Percentiles rank a stretch among this genome's conserved stretches.
Conservation (phyloP, 2,329 filamentous ascomycete species). For the Cladophialophora yegresii region DNA sequence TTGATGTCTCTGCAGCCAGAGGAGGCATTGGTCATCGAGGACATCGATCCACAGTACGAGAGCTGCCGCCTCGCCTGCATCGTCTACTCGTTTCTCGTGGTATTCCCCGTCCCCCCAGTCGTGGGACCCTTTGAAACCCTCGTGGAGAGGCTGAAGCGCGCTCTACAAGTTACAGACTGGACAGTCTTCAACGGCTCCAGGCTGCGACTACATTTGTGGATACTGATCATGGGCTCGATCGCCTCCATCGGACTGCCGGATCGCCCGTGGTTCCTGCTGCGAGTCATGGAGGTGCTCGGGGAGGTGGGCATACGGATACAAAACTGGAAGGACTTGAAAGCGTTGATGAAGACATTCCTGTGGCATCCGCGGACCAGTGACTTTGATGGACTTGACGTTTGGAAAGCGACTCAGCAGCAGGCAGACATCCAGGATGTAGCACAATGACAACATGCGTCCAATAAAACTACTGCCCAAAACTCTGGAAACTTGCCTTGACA, state of each 20-base stretch:
- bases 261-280: constrained; percentile 41
- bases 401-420: constrained; percentile 12
- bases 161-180: constrained; percentile 34
- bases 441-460: not conserved
- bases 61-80: constrained; percentile 41
- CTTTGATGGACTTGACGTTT: constrained; percentile 18
- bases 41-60: constrained; percentile 40
- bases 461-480: not conserved
- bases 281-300: constrained; percentile 12
- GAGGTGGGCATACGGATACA: not conserved
- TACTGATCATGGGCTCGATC: constrained; percentile 44
- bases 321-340: constrained; percentile 9
- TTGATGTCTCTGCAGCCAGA: constrained; percentile 40
- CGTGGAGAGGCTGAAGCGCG: constrained; percentile 37
- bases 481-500: too few species aligned
- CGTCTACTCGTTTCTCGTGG: constrained; percentile 44
- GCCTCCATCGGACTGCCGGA: constrained; percentile 39
- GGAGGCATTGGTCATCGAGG: constrained; percentile 29
- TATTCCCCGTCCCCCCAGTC: constrained; percentile 45
- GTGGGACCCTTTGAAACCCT: constrained; percentile 41
- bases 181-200: constrained; percentile 29
- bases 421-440: not conserved
- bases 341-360: constrained; percentile 16
- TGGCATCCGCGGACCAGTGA: constrained; percentile 24
- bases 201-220: constrained; percentile 41